Percentiles rank a stretch among this genome's conserved stretches.
These are phyloP conservation scores for Suillus spraguei DNA, from an alignment of 768 basidiomycete species.

Conservation along the genomic window DNA sequence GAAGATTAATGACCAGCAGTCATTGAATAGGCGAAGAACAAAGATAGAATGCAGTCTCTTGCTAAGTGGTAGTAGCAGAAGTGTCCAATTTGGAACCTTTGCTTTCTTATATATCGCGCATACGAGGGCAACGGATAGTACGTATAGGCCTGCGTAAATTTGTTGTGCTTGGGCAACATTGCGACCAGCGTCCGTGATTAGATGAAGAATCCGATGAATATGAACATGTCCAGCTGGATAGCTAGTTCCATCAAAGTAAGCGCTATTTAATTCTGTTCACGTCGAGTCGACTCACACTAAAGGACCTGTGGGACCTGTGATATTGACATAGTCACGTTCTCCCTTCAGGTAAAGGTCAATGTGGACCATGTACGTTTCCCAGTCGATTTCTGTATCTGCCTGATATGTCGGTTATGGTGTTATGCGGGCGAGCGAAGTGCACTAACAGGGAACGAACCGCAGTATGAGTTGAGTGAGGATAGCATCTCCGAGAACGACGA, in stretches of 20 bases:
- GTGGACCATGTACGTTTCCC: conserved; percentile 94
- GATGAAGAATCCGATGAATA: conserved; percentile 73
- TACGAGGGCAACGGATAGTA: conserved; percentile 62
- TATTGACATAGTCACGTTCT: conserved; percentile 77
- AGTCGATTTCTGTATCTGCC: conserved; percentile 98
- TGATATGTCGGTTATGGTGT: conserved; percentile 20
- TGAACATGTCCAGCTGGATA: conserved; percentile 95
- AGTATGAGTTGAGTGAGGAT: conserved; percentile 81
- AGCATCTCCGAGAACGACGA: conserved; percentile 76
- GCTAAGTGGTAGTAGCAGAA: conserved; percentile 79
- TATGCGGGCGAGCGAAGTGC: conserved; percentile 12
- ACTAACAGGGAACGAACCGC: conserved; percentile 80
- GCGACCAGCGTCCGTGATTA: conserved; percentile 59
- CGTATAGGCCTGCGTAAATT: conserved; percentile 76
- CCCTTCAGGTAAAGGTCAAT: conserved; percentile 77
- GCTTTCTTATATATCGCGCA: conserved; percentile 70
- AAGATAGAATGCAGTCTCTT: conserved; percentile 95
- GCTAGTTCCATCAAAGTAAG: conserved; percentile 41
- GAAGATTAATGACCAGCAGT: conserved; percentile 80
- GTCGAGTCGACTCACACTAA: conserved; percentile 65
- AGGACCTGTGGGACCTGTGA: conserved; percentile 90
- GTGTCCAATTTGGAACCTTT: conserved; percentile 68
- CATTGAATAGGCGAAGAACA: conserved; percentile 91
- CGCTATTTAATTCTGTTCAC: not conserved
- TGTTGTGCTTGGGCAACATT: conserved; percentile 71